Evolutionary conservation across 352 stramenopile species (phyloP), one percentile per base, ranked within the genome.

Genomic region (Phytophthora pisi): DNA sequence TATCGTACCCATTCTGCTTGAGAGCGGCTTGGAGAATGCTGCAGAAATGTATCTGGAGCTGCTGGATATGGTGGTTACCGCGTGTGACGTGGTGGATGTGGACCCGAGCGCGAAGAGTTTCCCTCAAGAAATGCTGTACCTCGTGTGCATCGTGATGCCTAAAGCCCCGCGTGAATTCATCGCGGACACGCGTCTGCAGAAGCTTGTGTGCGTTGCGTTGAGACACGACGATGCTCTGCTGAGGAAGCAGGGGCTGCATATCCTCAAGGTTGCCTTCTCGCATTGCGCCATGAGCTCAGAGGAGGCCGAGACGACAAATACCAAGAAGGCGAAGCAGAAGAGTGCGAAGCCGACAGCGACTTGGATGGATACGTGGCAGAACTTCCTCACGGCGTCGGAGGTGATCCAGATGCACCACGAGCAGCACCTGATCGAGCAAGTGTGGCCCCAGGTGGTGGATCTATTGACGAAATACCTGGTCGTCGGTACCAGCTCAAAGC

Each of bases 381-480:
- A 73, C 56, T 95, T 93, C 34, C 59, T 95, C 42, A 79, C 80
- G 1, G 84, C 81, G 3, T 93, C 85, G 1, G 84, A 95, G 23
- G 85, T 95, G 11, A 91, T 95, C 40, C 84, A 94, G 57, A 86
- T 92, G 70, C 86, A 95, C 47, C 86, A 95, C 38, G 84, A 94
- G 52, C 86, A 87, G 57, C 88, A 95, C 51, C 45, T 95, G 23
- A 78, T 95, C 59, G 88, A 94, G 57, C 86, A 95, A 54, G 88
- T 94, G 18, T 95, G 88, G 88, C 78, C 86, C 9, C 86, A 93
- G 23, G 79, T 95, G 23, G 77, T 77, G 11, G 54, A 67, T 6
- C 46, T 95, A 16, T 70, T 95, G 23, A 54, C 77, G 18, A 69
- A 53, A 6, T 75, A 77, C 24, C 69, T 90, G 16, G 52, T 88